phyloP scores from a whole-genome alignment of 2,329 filamentous ascomycete species.

The Aspergillus pseudonomiae region DNA sequence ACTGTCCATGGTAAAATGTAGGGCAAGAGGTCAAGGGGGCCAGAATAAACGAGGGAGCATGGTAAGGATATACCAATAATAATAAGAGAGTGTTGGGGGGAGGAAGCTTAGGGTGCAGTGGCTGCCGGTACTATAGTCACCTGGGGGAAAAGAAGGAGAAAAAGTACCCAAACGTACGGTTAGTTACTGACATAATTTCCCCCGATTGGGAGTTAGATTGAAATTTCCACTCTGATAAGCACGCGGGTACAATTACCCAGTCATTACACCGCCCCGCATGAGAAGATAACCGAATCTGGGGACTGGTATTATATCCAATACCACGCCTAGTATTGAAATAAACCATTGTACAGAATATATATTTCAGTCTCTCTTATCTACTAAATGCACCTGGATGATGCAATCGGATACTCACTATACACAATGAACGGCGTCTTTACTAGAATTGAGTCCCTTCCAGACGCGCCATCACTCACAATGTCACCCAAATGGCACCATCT shows the following conservation, averaged over 20 bases:
- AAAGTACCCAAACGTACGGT: neutral
- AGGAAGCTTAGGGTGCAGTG: constrained; percentile 10
- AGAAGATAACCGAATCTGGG: neutral
- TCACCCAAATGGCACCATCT: neutral
- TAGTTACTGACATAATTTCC: constrained; percentile 3
- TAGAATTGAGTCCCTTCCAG: neutral
- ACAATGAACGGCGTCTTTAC: neutral
- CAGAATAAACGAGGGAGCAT: constrained; percentile 28
- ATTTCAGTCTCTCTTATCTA: neutral
- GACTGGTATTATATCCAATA: neutral
- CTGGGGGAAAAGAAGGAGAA: neutral
- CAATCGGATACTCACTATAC: neutral
- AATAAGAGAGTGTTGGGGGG: constrained; percentile 10
- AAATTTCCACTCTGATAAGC: constrained; percentile 8
- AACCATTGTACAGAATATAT: neutral
- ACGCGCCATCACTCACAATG: neutral
- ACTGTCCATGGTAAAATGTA: constrained; percentile 32
- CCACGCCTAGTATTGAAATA: neutral
- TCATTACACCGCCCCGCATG: constrained; percentile 4
- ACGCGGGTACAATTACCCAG: neutral
- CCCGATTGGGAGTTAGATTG: neutral
- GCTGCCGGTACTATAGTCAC: neutral
- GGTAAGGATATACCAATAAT: constrained; percentile 19
- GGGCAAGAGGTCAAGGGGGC: constrained; percentile 27
- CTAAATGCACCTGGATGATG: neutral